Conservation (phyloP, 768 basidiomycete species). For the Tephrocybe rancida region DNA sequence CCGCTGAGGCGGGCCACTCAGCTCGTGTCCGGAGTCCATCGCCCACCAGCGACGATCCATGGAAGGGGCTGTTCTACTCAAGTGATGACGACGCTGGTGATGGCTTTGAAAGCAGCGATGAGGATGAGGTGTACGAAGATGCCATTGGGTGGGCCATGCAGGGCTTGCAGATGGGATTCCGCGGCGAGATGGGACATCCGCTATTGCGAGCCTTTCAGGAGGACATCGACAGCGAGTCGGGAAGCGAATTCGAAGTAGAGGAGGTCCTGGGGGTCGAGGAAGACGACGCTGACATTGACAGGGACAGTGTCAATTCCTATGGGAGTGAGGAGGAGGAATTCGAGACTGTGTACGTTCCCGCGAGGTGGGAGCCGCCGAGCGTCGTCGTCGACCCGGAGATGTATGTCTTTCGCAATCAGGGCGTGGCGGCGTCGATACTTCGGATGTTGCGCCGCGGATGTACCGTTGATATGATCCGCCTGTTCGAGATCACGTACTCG, state of each 20-base stretch:
- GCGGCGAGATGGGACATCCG: conserved; percentile 2
- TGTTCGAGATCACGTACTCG: conserved; percentile 55
- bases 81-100: conserved; percentile 22
- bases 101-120: conserved; percentile 24
- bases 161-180: conserved; percentile 6
- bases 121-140: conserved; percentile 24
- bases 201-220: conserved; percentile 1
- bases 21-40: conserved; percentile 16
- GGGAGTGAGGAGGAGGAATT: conserved; percentile 17
- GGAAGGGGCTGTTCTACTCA: conserved; percentile 6
- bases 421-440: conserved; percentile 18
- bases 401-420: conserved; percentile 27
- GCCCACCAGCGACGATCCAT: conserved; percentile 38
- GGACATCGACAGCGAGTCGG: conserved; percentile 1
- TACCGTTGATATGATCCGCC: conserved; percentile 56
- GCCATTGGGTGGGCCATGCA: conserved; percentile 30
- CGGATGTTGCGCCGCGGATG: conserved; percentile 61
- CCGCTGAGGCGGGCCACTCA: not conserved
- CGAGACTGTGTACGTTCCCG: conserved; percentile 36
- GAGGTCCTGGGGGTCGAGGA: conserved; percentile 26
- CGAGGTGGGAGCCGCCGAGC: conserved; percentile 63
- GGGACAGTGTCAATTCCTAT: conserved; percentile 15
- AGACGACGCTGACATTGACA: conserved; percentile 24
- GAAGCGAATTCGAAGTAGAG: conserved; percentile 26
- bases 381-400: conserved; percentile 27